Conservation (phyloP, 768 basidiomycete genomes). For the Nidularia pulvinata region DNA sequence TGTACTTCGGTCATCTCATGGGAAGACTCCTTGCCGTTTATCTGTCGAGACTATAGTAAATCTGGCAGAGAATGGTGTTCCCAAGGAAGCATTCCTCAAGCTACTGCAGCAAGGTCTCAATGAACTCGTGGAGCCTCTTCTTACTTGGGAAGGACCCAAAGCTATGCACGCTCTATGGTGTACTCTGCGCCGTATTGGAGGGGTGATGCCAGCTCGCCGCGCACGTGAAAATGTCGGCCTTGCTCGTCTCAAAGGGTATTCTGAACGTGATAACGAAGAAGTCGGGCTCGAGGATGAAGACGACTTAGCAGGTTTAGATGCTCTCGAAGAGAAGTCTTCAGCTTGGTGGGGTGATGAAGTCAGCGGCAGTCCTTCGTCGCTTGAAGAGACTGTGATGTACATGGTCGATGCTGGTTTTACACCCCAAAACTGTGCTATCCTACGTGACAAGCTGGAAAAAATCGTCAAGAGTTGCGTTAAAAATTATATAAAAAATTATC, state of each 20-base stretch:
- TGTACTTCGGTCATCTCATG: constrained; percentile 48
- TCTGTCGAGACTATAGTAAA: constrained; percentile 62
- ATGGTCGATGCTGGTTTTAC: constrained; percentile 61
- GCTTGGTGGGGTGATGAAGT: constrained; percentile 74
- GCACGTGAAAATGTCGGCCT: constrained; percentile 33
- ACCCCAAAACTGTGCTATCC: constrained; percentile 44
- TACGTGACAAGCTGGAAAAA: constrained; percentile 52
- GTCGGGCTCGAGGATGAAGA: constrained; percentile 32
- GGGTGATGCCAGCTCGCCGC: constrained; percentile 35
- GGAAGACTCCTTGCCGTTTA: constrained; percentile 43
- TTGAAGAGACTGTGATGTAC: constrained; percentile 63
- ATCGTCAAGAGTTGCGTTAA: constrained; percentile 44
- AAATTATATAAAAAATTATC: constrained; percentile 37
- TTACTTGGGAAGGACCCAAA: constrained; percentile 41
- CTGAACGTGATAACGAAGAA: constrained; percentile 34
- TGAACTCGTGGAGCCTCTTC: constrained; percentile 32
- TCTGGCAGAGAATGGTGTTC: constrained; percentile 60
- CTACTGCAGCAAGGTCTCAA: constrained; percentile 31
- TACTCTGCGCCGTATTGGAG: constrained; percentile 33
- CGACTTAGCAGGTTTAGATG: constrained; percentile 24
- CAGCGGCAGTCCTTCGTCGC: constrained; percentile 58
- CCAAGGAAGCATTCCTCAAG: constrained; percentile 34
- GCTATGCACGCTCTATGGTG: constrained; percentile 41
- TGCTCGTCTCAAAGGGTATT: constrained; percentile 43
- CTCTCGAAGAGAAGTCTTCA: constrained; percentile 37